Conservation (phyloP, 2,329 filamentous ascomycete genomes). For the Ciborinia camelliae region DNA sequence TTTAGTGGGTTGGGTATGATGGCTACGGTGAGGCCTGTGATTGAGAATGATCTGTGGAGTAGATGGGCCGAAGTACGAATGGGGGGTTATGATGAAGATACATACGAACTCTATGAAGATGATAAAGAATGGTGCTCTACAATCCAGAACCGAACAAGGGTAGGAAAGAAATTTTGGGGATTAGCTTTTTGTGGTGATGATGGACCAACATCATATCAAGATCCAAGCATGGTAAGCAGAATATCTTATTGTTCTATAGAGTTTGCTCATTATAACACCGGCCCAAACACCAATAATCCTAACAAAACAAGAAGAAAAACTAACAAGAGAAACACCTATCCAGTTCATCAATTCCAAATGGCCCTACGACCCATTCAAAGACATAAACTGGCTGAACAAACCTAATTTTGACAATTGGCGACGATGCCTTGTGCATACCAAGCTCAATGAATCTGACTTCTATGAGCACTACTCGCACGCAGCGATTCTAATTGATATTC, state of each 20-base stretch:
- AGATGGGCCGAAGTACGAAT: not conserved
- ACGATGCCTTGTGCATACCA: slow-evolving; percentile 11
- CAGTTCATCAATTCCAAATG: not conserved
- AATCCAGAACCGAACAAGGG: too few relatives aligned
- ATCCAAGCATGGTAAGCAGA: not conserved
- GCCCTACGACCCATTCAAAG: not conserved
- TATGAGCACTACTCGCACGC: slow-evolving; percentile 25
- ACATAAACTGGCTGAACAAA: slow-evolving; percentile 23
- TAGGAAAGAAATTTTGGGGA: not conserved
- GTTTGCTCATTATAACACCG: not conserved
- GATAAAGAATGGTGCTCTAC: not conserved
- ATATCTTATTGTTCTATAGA: not conserved
- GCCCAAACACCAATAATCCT: not conserved
- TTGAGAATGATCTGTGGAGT: not conserved
- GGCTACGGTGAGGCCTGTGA: slow-evolving; percentile 36
- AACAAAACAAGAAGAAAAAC: not conserved
- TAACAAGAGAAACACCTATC: not conserved
- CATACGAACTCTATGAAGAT: not conserved
- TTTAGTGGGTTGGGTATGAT: slow-evolving; percentile 39
- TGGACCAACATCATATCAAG: too few relatives aligned
- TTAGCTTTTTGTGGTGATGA: too few relatives aligned
- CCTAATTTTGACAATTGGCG: slow-evolving; percentile 20
- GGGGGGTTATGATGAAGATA: not conserved
- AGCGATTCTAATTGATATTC: slow-evolving; percentile 24
- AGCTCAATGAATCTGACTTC: slow-evolving; percentile 14